phyloP scores from a whole-genome alignment of 495 filamentous ascomycete genomes.

The Xylaria palmicola region DNA sequence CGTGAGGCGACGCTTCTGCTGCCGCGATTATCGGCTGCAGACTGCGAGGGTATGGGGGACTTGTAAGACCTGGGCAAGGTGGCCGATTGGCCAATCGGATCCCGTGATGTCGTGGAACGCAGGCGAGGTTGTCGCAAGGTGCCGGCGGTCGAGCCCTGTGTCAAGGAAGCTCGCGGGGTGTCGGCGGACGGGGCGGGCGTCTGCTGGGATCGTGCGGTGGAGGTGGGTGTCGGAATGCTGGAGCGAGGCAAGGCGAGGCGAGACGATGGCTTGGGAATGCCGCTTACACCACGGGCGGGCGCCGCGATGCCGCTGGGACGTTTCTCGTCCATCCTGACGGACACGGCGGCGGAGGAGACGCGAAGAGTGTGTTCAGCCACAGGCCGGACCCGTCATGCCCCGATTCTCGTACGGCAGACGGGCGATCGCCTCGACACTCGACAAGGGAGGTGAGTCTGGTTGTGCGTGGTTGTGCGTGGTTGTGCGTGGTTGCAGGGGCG shows the following conservation, averaged over 20 bases:
- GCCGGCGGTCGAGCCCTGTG: constrained; percentile 3
- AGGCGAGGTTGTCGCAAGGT: constrained; percentile 40
- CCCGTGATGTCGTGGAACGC: constrained; percentile 41
- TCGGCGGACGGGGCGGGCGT: constrained; percentile 19
- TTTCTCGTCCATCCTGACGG: constrained; percentile 38
- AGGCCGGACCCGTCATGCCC: not conserved
- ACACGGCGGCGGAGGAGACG: not conserved
- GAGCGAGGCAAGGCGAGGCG: constrained; percentile 34
- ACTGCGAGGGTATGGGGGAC: constrained; percentile 19
- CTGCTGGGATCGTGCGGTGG: constrained; percentile 2
- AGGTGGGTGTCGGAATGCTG: constrained; percentile 13
- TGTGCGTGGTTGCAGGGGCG: too few species aligned
- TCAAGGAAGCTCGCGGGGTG: constrained; percentile 13
- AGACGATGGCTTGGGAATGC: constrained; percentile 30
- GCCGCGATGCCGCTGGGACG: constrained; percentile 6
- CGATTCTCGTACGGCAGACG: not conserved
- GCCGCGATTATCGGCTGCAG: constrained; percentile 14
- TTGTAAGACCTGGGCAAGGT: constrained; percentile 24
- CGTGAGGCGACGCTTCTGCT: constrained; percentile 19
- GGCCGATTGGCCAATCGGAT: constrained; percentile 33
- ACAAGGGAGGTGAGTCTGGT: too few species aligned
- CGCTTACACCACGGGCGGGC: constrained; percentile 17
- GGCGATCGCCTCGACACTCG: too few species aligned
- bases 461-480: too few species aligned
- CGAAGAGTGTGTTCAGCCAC: not conserved